These are phyloP conservation scores for Mycena indigotica DNA, from an alignment of 768 basidiomycete genomes.

Conservation along the genomic window DNA sequence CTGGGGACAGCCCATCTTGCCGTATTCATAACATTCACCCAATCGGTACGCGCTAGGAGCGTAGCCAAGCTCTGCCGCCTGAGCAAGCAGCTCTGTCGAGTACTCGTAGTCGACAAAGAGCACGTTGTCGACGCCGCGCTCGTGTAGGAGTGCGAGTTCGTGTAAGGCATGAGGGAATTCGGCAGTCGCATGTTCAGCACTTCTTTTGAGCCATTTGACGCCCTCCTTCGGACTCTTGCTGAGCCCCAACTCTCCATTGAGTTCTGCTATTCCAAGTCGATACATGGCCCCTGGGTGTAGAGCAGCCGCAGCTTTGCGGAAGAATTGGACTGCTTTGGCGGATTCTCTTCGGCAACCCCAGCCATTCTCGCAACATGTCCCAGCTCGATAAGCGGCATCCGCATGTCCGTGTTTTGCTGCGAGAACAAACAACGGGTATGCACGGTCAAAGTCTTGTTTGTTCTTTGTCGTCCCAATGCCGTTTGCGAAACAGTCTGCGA, in stretches of 20 bases:
- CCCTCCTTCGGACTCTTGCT: slow-evolving; percentile 91
- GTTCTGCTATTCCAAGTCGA: slow-evolving; percentile 91
- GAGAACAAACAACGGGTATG: slow-evolving; percentile 93
- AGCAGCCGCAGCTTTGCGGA: slow-evolving; percentile 88
- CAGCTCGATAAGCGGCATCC: slow-evolving; percentile 92
- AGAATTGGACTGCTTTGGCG: slow-evolving; percentile 90
- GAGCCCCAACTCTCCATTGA: slow-evolving; percentile 92
- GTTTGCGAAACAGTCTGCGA: slow-evolving; percentile 97
- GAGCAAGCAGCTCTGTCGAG: slow-evolving; percentile 89
- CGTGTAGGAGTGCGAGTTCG: slow-evolving; percentile 91
- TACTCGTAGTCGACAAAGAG: slow-evolving; percentile 97
- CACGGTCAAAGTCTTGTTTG: slow-evolving; percentile 95
- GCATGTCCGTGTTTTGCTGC: slow-evolving; percentile 97
- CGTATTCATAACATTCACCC: slow-evolving; percentile 99
- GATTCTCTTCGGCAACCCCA: slow-evolving; percentile 96
- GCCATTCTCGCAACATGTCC: slow-evolving; percentile 97
- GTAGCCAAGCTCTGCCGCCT: slow-evolving; percentile 94
- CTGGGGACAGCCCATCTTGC: slow-evolving; percentile 97
- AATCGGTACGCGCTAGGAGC: slow-evolving; percentile 94
- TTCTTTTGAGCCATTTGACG: slow-evolving; percentile 97
- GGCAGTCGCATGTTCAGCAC: slow-evolving; percentile 90
- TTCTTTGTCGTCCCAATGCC: slow-evolving; percentile 92
- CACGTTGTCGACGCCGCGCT: slow-evolving; percentile 97
- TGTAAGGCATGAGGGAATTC: slow-evolving; percentile 97
- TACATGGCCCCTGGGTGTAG: slow-evolving; percentile 96